Conservation (phyloP, 805 yeast species). For the Wickerhamiella parazyma region DNA sequence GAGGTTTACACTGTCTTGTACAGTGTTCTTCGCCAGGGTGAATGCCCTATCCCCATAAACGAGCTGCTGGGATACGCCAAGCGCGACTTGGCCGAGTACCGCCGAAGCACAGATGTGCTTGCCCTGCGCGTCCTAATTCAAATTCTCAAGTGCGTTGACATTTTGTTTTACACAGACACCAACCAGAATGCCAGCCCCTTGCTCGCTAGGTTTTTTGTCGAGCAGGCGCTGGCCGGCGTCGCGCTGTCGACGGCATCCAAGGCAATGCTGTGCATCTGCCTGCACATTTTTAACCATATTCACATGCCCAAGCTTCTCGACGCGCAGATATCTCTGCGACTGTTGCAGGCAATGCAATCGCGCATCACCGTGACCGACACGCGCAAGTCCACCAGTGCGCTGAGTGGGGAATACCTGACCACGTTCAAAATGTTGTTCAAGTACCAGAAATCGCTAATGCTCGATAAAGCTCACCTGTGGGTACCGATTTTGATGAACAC, state of each 20-base stretch:
- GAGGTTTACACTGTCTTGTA: slow-evolving; percentile 7
- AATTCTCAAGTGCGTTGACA: slow-evolving; percentile 14
- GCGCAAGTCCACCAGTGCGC: slow-evolving; percentile 1
- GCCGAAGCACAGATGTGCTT: slow-evolving; percentile 9
- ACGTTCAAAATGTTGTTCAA: slow-evolving; percentile 5
- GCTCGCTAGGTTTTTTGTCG: slow-evolving; percentile 6
- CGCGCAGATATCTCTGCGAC: not conserved
- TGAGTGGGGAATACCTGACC: slow-evolving; percentile 7
- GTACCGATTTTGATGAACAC: not conserved
- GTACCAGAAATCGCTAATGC: slow-evolving; percentile 3
- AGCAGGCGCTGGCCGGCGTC: slow-evolving; percentile 9
- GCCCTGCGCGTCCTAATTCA: slow-evolving; percentile 14
- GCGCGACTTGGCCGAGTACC: slow-evolving; percentile 5
- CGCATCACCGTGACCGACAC: not conserved
- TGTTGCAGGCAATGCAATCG: not conserved
- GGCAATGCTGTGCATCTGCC: slow-evolving; percentile 12
- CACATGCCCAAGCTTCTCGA: slow-evolving; percentile 7
- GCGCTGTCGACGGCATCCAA: slow-evolving; percentile 11
- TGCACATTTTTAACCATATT: slow-evolving; percentile 9
- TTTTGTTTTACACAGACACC: slow-evolving; percentile 8
- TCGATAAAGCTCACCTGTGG: slow-evolving; percentile 7
- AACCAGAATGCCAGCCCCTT: not conserved
- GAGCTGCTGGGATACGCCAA: slow-evolving; percentile 1
- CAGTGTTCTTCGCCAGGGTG: not conserved
- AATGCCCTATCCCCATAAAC: not conserved